A percentile compares a stretch with the other conserved stretches of the same genome.
Evolutionary conservation across 345 rosid genomes (phyloP).

Genomic region (Eucalyptus pauciflora): DNA sequence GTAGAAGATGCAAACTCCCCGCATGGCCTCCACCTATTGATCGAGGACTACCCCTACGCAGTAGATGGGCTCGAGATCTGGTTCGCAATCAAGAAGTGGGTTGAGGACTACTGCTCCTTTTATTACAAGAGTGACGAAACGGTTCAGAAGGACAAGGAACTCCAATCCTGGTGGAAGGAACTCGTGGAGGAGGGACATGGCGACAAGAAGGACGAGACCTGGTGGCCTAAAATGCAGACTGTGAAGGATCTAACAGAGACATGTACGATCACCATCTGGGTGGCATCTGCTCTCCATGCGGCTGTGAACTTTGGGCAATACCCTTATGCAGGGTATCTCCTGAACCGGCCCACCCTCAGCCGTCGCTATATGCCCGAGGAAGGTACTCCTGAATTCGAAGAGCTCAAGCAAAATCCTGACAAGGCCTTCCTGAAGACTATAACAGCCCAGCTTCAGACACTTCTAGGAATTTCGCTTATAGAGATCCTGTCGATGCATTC

Average conservation of each 20-base stretch:
- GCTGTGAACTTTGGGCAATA: slow-evolving; percentile 35
- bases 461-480: slow-evolving; percentile 24
- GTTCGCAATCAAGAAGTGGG: slow-evolving; percentile 32
- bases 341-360: slow-evolving; percentile 26
- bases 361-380: slow-evolving; percentile 23
- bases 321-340: slow-evolving; percentile 33
- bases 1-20: slow-evolving; percentile 11
- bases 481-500: slow-evolving; percentile 34
- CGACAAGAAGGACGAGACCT: slow-evolving; percentile 21
- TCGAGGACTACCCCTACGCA: slow-evolving; percentile 28
- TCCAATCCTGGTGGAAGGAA: slow-evolving; percentile 42
- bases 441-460: slow-evolving; percentile 20
- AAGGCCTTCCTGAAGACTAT: slow-evolving; percentile 18
- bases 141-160: slow-evolving; percentile 14
- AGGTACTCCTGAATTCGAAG: slow-evolving; percentile 13
- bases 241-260: slow-evolving; percentile 14
- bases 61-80: slow-evolving; percentile 43
- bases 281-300: slow-evolving; percentile 34
- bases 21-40: slow-evolving; percentile 14
- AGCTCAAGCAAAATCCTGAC: slow-evolving; percentile 17
- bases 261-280: slow-evolving; percentile 31
- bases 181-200: slow-evolving; percentile 26
- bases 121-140: slow-evolving; percentile 15
- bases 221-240: slow-evolving; percentile 36
- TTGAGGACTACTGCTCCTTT: slow-evolving; percentile 18